phyloP scores from a whole-genome alignment of 805 yeast species.

The Metschnikowia colocasiae region DNA sequence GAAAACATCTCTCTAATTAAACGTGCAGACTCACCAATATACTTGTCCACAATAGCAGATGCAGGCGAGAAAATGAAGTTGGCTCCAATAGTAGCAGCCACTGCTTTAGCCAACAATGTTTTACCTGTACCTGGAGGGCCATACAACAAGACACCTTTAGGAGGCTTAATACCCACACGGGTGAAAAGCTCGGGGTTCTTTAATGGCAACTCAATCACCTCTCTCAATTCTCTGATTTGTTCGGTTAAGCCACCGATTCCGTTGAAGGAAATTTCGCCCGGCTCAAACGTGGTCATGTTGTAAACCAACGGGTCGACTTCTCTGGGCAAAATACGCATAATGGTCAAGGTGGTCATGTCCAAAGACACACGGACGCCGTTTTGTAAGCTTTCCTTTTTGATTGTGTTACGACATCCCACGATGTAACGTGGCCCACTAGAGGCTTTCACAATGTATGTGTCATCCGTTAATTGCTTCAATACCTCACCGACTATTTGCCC shows the following conservation, averaged over 20 bases:
- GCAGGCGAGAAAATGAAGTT: constrained; percentile 98
- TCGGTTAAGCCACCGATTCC: constrained; percentile 96
- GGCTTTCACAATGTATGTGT: constrained; percentile 92
- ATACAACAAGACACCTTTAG: constrained; percentile 92
- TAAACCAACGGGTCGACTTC: constrained; percentile 98
- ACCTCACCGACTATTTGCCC: constrained; percentile 98
- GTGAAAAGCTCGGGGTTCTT: constrained; percentile 94
- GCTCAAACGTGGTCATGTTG: constrained; percentile 96
- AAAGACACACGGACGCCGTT: constrained; percentile 96
- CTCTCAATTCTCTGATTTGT: constrained; percentile 93
- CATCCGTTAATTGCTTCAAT: constrained; percentile 90
- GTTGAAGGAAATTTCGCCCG: constrained; percentile 93
- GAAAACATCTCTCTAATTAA: constrained; percentile 97
- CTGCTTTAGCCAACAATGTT: constrained; percentile 93
- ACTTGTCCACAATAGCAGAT: constrained; percentile 95
- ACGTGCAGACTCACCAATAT: constrained; percentile 96
- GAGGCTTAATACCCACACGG: constrained; percentile 97
- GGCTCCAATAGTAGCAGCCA: constrained; percentile 97
- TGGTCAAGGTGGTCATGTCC: constrained; percentile 96
- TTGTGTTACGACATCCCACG: constrained; percentile 94
- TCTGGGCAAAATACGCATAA: constrained; percentile 94
- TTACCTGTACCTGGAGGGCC: constrained; percentile 99
- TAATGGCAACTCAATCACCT: constrained; percentile 94
- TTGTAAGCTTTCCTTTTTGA: constrained; percentile 74
- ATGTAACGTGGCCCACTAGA: constrained; percentile 96